phyloP scores from a whole-genome alignment of 164 flowering plant species.

The Houttuynia cordata region DNA sequence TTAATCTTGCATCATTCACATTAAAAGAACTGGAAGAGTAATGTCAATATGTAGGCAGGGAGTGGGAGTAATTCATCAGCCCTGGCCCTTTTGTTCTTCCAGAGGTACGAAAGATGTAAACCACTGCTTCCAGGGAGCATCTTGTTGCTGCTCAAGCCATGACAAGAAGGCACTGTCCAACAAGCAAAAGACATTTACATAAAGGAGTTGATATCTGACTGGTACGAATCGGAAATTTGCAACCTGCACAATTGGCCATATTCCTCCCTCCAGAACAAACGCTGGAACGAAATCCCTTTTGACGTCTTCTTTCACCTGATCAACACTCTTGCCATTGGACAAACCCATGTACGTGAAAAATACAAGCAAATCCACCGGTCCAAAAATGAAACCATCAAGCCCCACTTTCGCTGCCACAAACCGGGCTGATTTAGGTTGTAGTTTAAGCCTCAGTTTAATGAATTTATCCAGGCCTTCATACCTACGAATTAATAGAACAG shows the following conservation, averaged over 20 bases:
- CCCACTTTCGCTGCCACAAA: constrained; percentile 79
- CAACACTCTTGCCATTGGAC: constrained; percentile 50
- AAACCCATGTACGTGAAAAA: constrained; percentile 88
- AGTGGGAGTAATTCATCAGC: constrained; percentile 8
- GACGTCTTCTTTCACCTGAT: constrained; percentile 74
- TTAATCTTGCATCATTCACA: background rate
- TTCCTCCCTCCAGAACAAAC: constrained; percentile 56
- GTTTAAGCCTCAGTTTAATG: constrained; percentile 31
- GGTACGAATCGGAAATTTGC: constrained; percentile 76
- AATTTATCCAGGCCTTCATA: constrained; percentile 71
- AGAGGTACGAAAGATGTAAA: constrained; percentile 20
- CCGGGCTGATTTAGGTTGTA: constrained; percentile 49
- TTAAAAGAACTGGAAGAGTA: background rate
- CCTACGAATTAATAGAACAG: constrained; percentile 27
- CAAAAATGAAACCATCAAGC: constrained; percentile 61
- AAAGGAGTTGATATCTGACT: constrained; percentile 77
- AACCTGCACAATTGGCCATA: constrained; percentile 77
- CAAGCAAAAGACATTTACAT: constrained; percentile 79
- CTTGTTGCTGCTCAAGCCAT: constrained; percentile 67
- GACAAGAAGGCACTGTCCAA: constrained; percentile 79
- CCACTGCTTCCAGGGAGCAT: constrained; percentile 55
- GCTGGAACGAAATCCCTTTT: constrained; percentile 86
- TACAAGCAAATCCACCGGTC: constrained; percentile 64
- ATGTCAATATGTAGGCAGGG: background rate
- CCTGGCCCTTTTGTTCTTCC: constrained; percentile 24